Conservation (phyloP, 73 alveolate species). For the Symbiodinium natans region DNA sequence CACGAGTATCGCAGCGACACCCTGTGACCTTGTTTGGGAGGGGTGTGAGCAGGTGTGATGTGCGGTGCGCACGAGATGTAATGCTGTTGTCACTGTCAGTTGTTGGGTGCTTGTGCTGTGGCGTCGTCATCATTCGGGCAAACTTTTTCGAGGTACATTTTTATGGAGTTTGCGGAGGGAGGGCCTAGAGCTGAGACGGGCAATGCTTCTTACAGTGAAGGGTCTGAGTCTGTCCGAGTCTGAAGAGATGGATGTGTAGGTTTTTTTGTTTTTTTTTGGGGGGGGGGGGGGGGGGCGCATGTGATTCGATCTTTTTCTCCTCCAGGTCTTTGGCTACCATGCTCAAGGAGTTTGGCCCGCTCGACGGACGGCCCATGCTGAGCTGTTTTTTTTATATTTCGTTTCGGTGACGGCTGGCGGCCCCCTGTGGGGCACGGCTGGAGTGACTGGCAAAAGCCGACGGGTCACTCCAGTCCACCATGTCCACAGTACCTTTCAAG, state of each 20-base stretch:
- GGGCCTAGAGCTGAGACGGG: constrained; percentile 38
- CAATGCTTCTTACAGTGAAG: neutral
- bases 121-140: too few relatives aligned
- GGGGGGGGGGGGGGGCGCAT: too few relatives aligned
- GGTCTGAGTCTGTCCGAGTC: neutral
- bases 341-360: constrained; percentile 78
- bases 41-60: too few relatives aligned
- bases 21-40: constrained; percentile 8
- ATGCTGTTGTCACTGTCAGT: too few relatives aligned
- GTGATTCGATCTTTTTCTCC: too few relatives aligned
- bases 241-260: neutral
- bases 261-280: neutral
- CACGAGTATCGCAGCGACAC: constrained; percentile 70
- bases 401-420: neutral
- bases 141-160: constrained; percentile 91
- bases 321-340: constrained; percentile 70
- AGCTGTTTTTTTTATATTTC: neutral
- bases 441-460: neutral
- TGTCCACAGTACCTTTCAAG: too few relatives aligned
- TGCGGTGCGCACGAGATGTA: too few relatives aligned
- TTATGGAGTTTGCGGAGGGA: constrained; percentile 89
- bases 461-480: neutral
- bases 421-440: neutral
- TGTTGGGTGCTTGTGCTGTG: too few relatives aligned
- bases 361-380: constrained; percentile 22